phyloP scores from a whole-genome alignment of 2,329 filamentous ascomycete genomes.

The Arthroderma sp. region DNA sequence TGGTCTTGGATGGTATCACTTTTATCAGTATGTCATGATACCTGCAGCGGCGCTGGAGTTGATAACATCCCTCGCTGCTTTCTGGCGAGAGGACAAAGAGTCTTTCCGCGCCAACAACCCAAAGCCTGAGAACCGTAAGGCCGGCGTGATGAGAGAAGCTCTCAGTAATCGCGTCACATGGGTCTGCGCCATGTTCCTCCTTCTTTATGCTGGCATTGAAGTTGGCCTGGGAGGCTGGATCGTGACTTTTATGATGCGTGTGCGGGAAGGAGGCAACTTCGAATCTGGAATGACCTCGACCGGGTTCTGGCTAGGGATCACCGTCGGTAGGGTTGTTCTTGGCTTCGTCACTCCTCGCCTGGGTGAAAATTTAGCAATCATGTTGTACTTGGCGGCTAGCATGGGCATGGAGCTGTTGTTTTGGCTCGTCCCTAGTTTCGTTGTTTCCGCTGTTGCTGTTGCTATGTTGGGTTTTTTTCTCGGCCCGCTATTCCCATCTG shows the following conservation, averaged over 20 bases:
- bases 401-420: conserved; percentile 57
- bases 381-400: conserved; percentile 47
- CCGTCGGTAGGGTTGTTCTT: conserved; percentile 54
- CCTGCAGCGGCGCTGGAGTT: conserved; percentile 44
- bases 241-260: conserved; percentile 61
- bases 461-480: conserved; percentile 61
- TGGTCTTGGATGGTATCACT: conserved; percentile 52
- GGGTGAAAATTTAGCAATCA: conserved; percentile 53
- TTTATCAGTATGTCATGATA: conserved; percentile 59
- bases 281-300: conserved; percentile 57
- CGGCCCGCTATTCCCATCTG: conserved; percentile 62
- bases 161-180: conserved; percentile 41
- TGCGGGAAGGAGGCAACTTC: conserved; percentile 51
- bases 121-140: conserved; percentile 19
- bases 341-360: conserved; percentile 59
- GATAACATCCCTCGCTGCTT: conserved; percentile 37
- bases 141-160: conserved; percentile 25
- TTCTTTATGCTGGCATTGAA: conserved; percentile 63
- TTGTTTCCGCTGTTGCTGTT: conserved; percentile 58
- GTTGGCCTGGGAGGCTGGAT: conserved; percentile 57
- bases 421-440: conserved; percentile 63
- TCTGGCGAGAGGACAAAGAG: conserved; percentile 48
- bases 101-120: conserved; percentile 37
- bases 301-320: conserved; percentile 69
- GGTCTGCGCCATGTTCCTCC: conserved; percentile 53